Conservation (phyloP, 768 basidiomycete species). For the Pleurotus tuoliensis region DNA sequence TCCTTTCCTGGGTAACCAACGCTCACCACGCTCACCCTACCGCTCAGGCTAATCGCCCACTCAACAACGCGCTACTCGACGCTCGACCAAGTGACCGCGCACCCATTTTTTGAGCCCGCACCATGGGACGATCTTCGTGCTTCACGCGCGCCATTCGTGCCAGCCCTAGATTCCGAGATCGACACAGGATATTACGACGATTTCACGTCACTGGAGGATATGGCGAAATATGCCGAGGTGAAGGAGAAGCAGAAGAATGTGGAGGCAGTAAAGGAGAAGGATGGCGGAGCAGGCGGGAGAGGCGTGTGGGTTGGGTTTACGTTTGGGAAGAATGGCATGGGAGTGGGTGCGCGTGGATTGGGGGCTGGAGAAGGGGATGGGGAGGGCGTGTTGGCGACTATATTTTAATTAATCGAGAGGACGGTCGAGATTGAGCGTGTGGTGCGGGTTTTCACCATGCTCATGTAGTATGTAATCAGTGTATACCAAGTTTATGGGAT, state of each 20-base stretch:
- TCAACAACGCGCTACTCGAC: constrained; percentile 76
- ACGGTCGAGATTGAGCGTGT: no score
- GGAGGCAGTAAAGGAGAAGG: constrained; percentile 86
- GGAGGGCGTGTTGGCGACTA: constrained; percentile 54
- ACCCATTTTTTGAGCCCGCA: constrained; percentile 79
- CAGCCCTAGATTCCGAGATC: constrained; percentile 88
- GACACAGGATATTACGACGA: constrained; percentile 97
- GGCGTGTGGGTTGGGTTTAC: constrained; percentile 93
- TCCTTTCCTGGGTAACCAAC: not conserved
- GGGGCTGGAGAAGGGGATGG: constrained; percentile 34
- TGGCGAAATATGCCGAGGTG: constrained; percentile 99
- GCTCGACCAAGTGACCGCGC: constrained; percentile 64
- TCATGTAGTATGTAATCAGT: no score
- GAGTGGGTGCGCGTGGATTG: constrained; percentile 35
- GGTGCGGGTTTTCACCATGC: no score
- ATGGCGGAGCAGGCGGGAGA: constrained; percentile 53
- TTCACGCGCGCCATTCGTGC: constrained; percentile 85
- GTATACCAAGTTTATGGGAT: no score
- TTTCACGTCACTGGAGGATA: constrained; percentile 84
- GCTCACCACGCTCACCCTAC: constrained; percentile 7
- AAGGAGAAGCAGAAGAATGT: constrained; percentile 96
- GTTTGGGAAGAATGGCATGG: constrained; percentile 84
- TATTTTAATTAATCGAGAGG: constrained; percentile 37
- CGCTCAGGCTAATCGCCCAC: constrained; percentile 76
- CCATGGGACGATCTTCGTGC: constrained; percentile 80